Evolutionary conservation across 129 eudicot species (phyloP).

Genomic region (Tanacetum coccineum): DNA sequence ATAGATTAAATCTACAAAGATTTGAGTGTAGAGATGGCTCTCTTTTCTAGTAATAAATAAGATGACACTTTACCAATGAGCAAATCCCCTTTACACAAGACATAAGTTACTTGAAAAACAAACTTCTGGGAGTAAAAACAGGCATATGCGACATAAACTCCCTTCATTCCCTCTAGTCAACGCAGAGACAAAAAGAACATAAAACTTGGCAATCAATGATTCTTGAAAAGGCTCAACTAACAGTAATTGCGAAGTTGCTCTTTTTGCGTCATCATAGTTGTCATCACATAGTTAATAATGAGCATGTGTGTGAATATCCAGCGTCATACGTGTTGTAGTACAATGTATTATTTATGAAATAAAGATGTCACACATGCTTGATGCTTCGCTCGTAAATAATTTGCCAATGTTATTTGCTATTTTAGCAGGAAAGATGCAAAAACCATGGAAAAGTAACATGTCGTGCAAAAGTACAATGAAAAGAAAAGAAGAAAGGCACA

Average conservation of each 20-base stretch:
- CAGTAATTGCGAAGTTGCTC: conserved; percentile 1
- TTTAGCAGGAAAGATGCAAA: no score
- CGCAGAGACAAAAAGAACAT: conserved; percentile 17
- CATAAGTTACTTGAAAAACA: conserved; percentile 16
- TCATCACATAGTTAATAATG: neutral
- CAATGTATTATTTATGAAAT: no score
- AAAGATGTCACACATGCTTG: no score
- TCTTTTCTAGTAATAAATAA: conserved; percentile 11
- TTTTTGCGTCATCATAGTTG: neutral
- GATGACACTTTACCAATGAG: conserved; percentile 6
- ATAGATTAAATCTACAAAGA: neutral
- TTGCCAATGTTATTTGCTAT: no score
- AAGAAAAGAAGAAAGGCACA: no score
- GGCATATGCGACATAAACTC: conserved; percentile 5
- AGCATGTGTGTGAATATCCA: neutral
- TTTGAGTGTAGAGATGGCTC: neutral
- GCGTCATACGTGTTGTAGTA: no score
- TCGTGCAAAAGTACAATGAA: no score
- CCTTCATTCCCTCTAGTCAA: conserved; percentile 22
- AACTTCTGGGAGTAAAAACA: conserved; percentile 1
- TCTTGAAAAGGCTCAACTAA: conserved; percentile 15
- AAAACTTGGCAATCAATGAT: conserved; percentile 8
- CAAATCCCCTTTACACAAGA: conserved; percentile 10
- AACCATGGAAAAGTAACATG: no score
- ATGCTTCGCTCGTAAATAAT: no score